Percentiles rank a stretch among this genome's conserved stretches.
Evolutionary conservation across 164 flowering plant species (phyloP).

Genomic region (Magnolia kwangsiensis): DNA sequence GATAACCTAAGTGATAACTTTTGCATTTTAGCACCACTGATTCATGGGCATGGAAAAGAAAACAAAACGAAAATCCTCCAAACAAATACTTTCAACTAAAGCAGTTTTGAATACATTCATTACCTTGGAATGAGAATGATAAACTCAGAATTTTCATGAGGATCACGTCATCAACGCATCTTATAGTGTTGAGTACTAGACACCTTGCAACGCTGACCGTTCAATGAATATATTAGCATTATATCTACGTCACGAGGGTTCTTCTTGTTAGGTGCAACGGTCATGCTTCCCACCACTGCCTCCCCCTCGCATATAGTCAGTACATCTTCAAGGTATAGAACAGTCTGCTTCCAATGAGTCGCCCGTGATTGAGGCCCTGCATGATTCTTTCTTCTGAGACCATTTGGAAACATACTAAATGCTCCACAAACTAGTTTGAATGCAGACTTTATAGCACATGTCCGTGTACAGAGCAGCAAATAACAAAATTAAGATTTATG

Average conservation of each 20-base stretch:
- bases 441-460: neutral
- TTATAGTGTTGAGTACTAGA: slow-evolving; percentile 69
- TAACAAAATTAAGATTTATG: no score
- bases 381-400: neutral
- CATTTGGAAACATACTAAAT: neutral
- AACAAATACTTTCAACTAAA: neutral
- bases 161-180: slow-evolving; percentile 54
- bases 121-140: neutral
- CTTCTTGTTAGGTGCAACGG: slow-evolving; percentile 82
- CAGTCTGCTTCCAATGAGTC: slow-evolving; percentile 99
- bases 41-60: no score
- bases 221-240: slow-evolving; percentile 65
- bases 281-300: slow-evolving; percentile 68
- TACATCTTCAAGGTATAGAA: slow-evolving; percentile 89
- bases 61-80: no score
- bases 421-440: neutral
- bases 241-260: slow-evolving; percentile 95
- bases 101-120: neutral
- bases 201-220: slow-evolving; percentile 51
- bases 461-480: neutral
- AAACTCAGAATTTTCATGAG: neutral
- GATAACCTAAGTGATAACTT: no score
- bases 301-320: slow-evolving; percentile 88
- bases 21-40: no score
- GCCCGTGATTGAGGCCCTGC: slow-evolving; percentile 87